Evolutionary conservation across 2,329 filamentous ascomycete genomes (phyloP).

Genomic region (Trichoderma koningii): DNA sequence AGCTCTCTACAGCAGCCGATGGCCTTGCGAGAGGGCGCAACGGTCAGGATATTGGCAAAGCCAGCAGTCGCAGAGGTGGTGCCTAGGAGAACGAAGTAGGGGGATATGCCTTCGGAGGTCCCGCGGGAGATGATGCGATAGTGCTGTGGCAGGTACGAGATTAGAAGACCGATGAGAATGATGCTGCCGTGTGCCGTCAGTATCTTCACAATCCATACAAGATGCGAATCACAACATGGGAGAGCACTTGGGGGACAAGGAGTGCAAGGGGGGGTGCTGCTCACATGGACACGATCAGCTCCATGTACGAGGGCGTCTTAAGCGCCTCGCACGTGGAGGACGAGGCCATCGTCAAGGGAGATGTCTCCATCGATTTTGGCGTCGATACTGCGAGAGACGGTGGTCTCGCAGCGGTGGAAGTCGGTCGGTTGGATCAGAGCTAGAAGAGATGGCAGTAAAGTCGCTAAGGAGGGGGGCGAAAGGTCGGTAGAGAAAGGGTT

Average conservation of each 20-base stretch:
- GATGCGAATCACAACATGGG: neutral
- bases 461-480: neutral
- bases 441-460: neutral
- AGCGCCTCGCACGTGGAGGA: constrained; percentile 51
- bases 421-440: neutral
- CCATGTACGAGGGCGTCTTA: constrained; percentile 55
- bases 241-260: constrained; percentile 46
- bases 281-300: constrained; percentile 60
- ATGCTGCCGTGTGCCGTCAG: constrained; percentile 47
- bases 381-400: neutral
- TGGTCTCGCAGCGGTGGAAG: neutral
- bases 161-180: constrained; percentile 82
- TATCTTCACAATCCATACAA: neutral
- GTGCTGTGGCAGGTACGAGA: constrained; percentile 95
- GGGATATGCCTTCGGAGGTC: constrained; percentile 91
- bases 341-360: constrained; percentile 17
- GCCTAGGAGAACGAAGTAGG: constrained; percentile 93
- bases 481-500: neutral
- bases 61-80: constrained; percentile 85
- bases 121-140: constrained; percentile 82
- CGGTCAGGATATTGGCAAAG: constrained; percentile 87
- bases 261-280: constrained; percentile 44
- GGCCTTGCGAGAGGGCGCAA: constrained; percentile 80
- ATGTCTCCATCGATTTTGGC: constrained; percentile 29
- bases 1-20: constrained; percentile 84